phyloP scores from a whole-genome alignment of 2,329 filamentous ascomycete species.

The Xylariaceae sp. region DNA sequence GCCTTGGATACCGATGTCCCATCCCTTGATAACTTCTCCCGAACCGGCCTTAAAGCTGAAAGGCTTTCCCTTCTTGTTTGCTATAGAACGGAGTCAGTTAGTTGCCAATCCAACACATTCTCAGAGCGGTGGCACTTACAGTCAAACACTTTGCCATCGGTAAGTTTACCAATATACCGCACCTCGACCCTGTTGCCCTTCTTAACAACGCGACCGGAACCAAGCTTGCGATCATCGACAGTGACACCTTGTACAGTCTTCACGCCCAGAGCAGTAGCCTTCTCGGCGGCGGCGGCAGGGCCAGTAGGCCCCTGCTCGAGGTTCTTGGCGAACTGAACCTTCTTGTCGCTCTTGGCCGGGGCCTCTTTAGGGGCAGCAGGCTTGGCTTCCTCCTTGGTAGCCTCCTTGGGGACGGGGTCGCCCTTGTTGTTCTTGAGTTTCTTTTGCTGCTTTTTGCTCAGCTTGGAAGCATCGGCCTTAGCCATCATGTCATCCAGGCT shows the following conservation, averaged over 20 bases:
- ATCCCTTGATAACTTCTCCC: slow-evolving; percentile 97
- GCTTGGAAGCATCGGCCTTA: slow-evolving; percentile 64
- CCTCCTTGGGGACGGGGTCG: slow-evolving; percentile 64
- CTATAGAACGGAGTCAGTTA: slow-evolving; percentile 38
- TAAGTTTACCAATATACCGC: slow-evolving; percentile 96
- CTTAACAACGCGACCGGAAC: slow-evolving; percentile 79
- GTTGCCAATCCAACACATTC: background rate
- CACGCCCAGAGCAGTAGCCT: slow-evolving; percentile 57
- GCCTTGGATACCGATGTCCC: slow-evolving; percentile 90
- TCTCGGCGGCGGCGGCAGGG: slow-evolving; percentile 47
- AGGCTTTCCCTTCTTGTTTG: slow-evolving; percentile 98
- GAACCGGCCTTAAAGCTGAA: slow-evolving; percentile 93
- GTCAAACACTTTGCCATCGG: slow-evolving; percentile 93
- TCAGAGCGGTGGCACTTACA: slow-evolving; percentile 48
- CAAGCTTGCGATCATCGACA: slow-evolving; percentile 91
- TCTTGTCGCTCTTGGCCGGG: slow-evolving; percentile 66
- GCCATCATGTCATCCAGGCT: slow-evolving; percentile 79
- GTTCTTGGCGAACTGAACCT: slow-evolving; percentile 98
- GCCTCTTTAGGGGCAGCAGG: slow-evolving; percentile 46
- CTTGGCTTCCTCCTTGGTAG: slow-evolving; percentile 55
- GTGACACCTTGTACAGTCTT: slow-evolving; percentile 85
- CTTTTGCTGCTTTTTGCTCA: slow-evolving; percentile 96
- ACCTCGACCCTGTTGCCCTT: slow-evolving; percentile 85
- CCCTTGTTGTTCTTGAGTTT: slow-evolving; percentile 99
- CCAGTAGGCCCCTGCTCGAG: slow-evolving; percentile 93